Conservation (phyloP, 2,329 filamentous ascomycete genomes). For the Blastomyces gilchristii region DNA sequence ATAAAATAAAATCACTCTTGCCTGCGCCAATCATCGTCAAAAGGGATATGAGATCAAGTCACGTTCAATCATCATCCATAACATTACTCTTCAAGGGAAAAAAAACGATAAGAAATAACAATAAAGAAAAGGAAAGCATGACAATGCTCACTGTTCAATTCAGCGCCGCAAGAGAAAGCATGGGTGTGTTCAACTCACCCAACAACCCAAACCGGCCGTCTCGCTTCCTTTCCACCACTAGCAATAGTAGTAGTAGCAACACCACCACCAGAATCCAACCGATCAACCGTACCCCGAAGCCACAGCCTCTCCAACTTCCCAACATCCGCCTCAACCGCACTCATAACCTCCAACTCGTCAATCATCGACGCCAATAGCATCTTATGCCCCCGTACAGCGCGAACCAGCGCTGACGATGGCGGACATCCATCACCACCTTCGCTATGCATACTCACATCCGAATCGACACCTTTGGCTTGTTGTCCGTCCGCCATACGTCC, state of each 20-base stretch:
- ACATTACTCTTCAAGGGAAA: neutral
- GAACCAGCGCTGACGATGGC: slow-evolving; percentile 22
- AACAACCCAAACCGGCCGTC: neutral
- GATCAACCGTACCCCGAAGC: slow-evolving; percentile 24
- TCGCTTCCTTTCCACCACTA: slow-evolving; percentile 16
- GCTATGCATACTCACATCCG: neutral
- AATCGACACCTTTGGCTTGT: neutral
- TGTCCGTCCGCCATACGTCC: neutral
- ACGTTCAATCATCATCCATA: neutral
- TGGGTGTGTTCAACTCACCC: neutral
- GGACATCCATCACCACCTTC: neutral
- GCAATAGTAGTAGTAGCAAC: neutral
- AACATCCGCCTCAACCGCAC: slow-evolving; percentile 27
- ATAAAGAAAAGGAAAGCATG: neutral
- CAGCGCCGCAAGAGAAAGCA: neutral
- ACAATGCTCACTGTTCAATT: neutral
- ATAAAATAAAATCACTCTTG: neutral
- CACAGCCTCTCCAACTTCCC: slow-evolving; percentile 26
- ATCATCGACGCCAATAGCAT: slow-evolving; percentile 27
- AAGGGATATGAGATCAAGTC: neutral
- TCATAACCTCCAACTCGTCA: slow-evolving; percentile 29
- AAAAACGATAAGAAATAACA: neutral
- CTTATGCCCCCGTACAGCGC: slow-evolving; percentile 22
- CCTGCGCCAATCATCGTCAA: neutral
- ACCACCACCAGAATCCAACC: slow-evolving; percentile 15